Evolutionary conservation across 208 protist species (phyloP), one percentile per base, ranked within the genome.

Genomic region (Leishmania guyanensis): DNA sequence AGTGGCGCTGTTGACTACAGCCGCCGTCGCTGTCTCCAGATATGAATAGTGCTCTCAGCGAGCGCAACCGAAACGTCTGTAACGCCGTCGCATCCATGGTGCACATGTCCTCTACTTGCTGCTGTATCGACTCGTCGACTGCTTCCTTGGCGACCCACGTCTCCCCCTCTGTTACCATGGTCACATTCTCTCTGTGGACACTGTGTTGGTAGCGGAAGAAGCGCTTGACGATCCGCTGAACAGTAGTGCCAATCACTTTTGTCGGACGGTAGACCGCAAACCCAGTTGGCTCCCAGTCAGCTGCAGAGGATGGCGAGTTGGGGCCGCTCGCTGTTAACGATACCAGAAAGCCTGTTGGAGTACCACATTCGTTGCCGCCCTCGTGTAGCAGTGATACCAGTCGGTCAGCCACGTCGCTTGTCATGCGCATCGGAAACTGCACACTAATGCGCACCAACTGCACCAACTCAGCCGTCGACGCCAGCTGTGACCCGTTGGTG

Each of bases 131-230:
- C 6, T 75, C 66, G 71, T 92, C 88, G 60, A 96, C 83, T 22
- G 72, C 78, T 54, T 89, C 88, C 46, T 91, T 88, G 16, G 90
- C 82, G 29, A 76, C 53, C 94, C 94, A 97, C 58, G 84, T 90
- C 81, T 97, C 94, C 17, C 77, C 86, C 69, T 94, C 91, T 60
- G 93, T 75, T 53, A 94, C 87, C 72, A 95, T 85, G 10, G 77
- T 84, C 39, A 97, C 69, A 54, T 92, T 94, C 77, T 94, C 94
- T 64, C 88, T 84, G 77, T 89, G 86, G 56, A 80, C 62, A 29
- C 51, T 78, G 83, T 97, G 92, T 60, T 91, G 86, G 1, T 76
- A 53, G n/a, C 86, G 84, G 58, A 97, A 89, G 77, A 88, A 91
- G n/a, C 82, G 70, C 79, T 93, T 92, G 39, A 66, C 86, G 5